Base-by-base conservation (phyloP, 257 asterid species). In the Mitragyna speciosa region DNA sequence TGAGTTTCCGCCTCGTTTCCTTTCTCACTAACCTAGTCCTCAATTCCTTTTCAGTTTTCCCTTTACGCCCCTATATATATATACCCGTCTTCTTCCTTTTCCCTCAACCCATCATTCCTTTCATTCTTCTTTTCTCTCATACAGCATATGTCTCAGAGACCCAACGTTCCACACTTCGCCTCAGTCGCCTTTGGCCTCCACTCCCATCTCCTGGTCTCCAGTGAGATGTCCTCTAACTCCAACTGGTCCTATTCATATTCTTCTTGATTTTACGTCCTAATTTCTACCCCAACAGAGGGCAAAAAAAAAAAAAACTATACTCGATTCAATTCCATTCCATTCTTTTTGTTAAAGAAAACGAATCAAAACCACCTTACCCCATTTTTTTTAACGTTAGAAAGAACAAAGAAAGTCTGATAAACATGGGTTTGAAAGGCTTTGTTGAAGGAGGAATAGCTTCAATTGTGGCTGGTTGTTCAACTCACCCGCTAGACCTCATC, bases 191-290 rank as follows among this genome's bases (percentile, higher is more conserved):
- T 90, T 65, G 89, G 89, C 78, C 91, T 88, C 33, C 98, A 90
- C 26, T 92, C 97, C 71, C 98, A 91, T 91, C 97, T 92, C 95
- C 93, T 92, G 91, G 92, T 94, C 36, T 92, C 98, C 96, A 94
- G 96, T 92, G 93, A 94, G 93, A 94, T 91, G 96, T 81, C 24
- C 92, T 86, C 93, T 7, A 85, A 39, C 39, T 87, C 97, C 89
- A 87, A 94, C 70, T 92, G 94, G 92, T 80, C 82, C 59, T 85
- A 16, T 66, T 49, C 70, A 14, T 3, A 0, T 41, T 9, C 47
- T 36, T 65, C 10, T 12, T 30, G 41, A 9, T 24, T 5, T 16
- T 48, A 30, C 20, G 6, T 49, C 1, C 36, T 45, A 17, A 2
- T 20, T 17, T 43, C 10, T 33, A 6, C 6, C 41, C 41, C 41